phyloP scores from a whole-genome alignment of 345 rosid genomes.

The Citrus glauca region DNA sequence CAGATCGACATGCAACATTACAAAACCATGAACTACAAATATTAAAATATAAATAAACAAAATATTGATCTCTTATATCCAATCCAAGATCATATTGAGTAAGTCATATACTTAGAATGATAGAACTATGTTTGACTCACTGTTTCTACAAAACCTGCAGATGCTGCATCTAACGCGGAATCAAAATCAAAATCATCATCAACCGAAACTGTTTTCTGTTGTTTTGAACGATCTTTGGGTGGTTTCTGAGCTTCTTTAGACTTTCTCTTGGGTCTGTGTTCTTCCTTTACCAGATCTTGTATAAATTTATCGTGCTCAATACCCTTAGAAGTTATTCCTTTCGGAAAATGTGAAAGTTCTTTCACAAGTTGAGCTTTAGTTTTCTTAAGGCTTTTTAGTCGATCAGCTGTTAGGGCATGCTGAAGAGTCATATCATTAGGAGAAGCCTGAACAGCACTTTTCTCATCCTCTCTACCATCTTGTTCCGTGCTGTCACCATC shows the following conservation, averaged over 20 bases:
- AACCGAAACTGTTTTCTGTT: constrained; percentile 54
- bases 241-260: constrained; percentile 38
- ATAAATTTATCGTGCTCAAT: constrained; percentile 34
- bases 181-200: constrained; percentile 85
- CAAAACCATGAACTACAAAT: background rate
- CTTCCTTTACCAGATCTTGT: constrained; percentile 60
- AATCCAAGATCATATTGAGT: constrained; percentile 7
- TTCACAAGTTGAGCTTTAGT: constrained; percentile 67
- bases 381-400: constrained; percentile 66
- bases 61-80: constrained; percentile 4
- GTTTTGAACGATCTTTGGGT: constrained; percentile 41
- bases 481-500: constrained; percentile 9
- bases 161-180: constrained; percentile 76
- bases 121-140: constrained; percentile 36
- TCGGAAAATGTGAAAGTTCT: constrained; percentile 42
- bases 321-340: constrained; percentile 27
- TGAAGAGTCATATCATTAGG: constrained; percentile 56
- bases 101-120: background rate
- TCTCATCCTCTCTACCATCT: constrained; percentile 28
- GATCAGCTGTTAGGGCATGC: constrained; percentile 78
- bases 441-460: constrained; percentile 29
- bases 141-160: constrained; percentile 87
- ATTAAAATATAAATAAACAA: background rate
- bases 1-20: constrained; percentile 1
- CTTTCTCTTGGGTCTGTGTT: constrained; percentile 49